These are phyloP conservation scores for Puccinia horiana DNA, from an alignment of 1,284 basidiomycete genomes.

Conservation along the genomic window DNA sequence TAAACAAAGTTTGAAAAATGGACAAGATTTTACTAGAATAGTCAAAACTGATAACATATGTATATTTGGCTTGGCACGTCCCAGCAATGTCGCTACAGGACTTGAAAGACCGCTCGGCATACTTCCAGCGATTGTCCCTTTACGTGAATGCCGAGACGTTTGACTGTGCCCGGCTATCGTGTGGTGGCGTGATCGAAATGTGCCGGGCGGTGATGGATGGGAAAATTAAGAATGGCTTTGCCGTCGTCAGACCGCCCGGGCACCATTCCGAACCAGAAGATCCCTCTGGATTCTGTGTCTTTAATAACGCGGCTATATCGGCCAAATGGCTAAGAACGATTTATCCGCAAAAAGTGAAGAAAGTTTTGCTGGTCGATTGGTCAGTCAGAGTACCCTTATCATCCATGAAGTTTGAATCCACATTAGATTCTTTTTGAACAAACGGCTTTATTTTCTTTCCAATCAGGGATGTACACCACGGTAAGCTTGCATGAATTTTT, in stretches of 20 bases:
- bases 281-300: constrained; percentile 99
- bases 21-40: constrained; percentile 48
- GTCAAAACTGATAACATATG: constrained; percentile 53
- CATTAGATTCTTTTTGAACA: not conserved
- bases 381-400: constrained; percentile 59
- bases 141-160: constrained; percentile 88
- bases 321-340: constrained; percentile 62
- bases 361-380: constrained; percentile 93
- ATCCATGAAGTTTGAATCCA: not conserved
- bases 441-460: constrained; percentile 8
- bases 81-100: constrained; percentile 73
- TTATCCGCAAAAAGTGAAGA: constrained; percentile 64
- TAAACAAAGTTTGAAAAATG: no score
- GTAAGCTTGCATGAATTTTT: constrained; percentile 60
- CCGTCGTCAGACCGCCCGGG: constrained; percentile 93
- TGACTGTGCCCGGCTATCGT: constrained; percentile 79
- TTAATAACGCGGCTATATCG: constrained; percentile 96
- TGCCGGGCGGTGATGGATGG: constrained; percentile 80
- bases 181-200: constrained; percentile 91
- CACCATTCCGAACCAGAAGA: constrained; percentile 98
- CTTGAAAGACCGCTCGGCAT: constrained; percentile 70
- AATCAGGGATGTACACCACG: constrained; percentile 93
- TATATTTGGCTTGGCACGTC: constrained; percentile 17
- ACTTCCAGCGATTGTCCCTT: constrained; percentile 84
- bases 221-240: constrained; percentile 81